Evolutionary conservation across 139 green algal genomes (phyloP), one percentile per base, ranked within the genome.

Genomic region (Trebouxia sp.): DNA sequence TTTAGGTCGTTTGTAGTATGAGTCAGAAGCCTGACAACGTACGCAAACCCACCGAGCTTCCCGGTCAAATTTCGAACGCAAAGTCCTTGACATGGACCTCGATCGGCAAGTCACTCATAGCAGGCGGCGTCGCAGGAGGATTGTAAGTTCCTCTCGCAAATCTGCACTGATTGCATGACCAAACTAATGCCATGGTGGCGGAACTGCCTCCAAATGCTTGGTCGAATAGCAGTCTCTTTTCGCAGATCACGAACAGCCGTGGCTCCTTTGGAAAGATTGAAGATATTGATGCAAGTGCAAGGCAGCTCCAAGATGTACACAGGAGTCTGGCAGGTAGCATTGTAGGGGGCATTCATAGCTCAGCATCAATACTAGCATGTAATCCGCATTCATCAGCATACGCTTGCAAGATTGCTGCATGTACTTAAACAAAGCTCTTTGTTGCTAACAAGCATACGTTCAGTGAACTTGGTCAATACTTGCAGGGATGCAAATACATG

Each of bases 211-310:
- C 7, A 35, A 0, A 26, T 9, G 26, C 12, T 70, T 69, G 17
- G 56, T 8, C 14, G 47, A 53, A 26, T 17, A 17, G 47, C 47
- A 6, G 15, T 53, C 14, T 53, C 14, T n/a, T 43, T 8, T 14
- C 81, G 78, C 89, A 97, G 93, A 82, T 99, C 96, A n/a, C 89
- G 96, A 1, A 99, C 96, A 14, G 95, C 96, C n/a, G 96, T 99
- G 15, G 96, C 96, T 1, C 96, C 96, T 0, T 82, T 99, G 47
- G 96, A 99, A 84, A 89, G 96, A 14, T 83, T 99, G 8, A 99
- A 99, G 82, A 99, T 99, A 66, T 83, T 98, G n/a, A 97, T 98
- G 92, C 94, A 99, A 82, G 92, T 99, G 5, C 96, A 99, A 79
- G 96, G 95, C 45, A 97, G 95, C 48, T 84, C 94, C n/a, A 93